Conservation (phyloP, 768 basidiomycete genomes). For the Boletales sp. region DNA sequence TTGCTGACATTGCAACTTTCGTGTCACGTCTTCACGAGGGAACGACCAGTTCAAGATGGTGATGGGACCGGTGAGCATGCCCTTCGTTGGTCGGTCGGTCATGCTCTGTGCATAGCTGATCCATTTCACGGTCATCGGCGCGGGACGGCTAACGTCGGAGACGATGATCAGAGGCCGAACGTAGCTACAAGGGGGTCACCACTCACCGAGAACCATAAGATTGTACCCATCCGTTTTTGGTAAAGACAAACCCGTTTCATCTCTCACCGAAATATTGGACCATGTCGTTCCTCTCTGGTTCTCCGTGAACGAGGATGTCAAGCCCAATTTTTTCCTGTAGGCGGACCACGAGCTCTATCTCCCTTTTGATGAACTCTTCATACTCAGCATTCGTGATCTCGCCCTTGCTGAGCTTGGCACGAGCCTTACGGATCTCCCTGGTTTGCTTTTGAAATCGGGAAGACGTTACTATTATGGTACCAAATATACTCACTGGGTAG, state of each 20-base stretch:
- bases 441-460: conserved; percentile 58
- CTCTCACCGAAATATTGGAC: conserved; percentile 99
- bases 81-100: conserved; percentile 95
- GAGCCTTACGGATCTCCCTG: conserved; percentile 96
- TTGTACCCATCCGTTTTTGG: conserved; percentile 99
- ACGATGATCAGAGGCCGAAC: conserved; percentile 98
- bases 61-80: conserved; percentile 99
- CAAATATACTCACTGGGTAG: conserved; percentile 67
- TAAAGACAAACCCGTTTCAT: conserved; percentile 93
- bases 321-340: conserved; percentile 98
- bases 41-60: conserved; percentile 99
- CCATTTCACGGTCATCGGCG: conserved; percentile 96
- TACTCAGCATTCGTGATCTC: conserved; percentile 85
- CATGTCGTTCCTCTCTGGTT: conserved; percentile 99
- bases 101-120: conserved; percentile 94
- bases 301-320: conserved; percentile 97
- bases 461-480: background rate
- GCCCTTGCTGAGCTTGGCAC: conserved; percentile 91
- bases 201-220: conserved; percentile 94
- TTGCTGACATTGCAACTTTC: conserved; percentile 97
- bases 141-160: conserved; percentile 91
- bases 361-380: conserved; percentile 97
- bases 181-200: conserved; percentile 49
- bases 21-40: conserved; percentile 96
- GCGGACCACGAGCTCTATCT: conserved; percentile 87